Conservation (phyloP, 2,329 filamentous ascomycete species). For the Claviceps lovelessii region DNA sequence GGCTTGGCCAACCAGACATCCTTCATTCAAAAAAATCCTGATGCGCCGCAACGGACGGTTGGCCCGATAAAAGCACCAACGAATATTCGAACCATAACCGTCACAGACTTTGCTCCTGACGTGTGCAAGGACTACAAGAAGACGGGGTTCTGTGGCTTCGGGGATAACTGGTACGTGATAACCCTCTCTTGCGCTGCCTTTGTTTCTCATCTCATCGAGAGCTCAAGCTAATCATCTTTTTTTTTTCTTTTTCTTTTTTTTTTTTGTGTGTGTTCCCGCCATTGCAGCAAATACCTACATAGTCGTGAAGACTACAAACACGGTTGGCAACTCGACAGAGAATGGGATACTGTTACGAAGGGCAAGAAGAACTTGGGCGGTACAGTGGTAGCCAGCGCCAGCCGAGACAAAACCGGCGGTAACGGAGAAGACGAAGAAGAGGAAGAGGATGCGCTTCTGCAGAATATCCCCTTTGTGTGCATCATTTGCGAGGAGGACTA, state of each 20-base stretch:
- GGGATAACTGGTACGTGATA: conserved; percentile 26
- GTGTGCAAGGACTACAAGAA: conserved; percentile 92
- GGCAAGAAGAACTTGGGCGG: conserved; percentile 49
- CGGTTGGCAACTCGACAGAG: conserved; percentile 87
- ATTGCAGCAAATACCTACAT: conserved; percentile 52
- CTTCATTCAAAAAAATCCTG: conserved; percentile 69
- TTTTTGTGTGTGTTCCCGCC: background rate
- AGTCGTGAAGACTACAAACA: conserved; percentile 68
- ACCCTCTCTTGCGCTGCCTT: background rate
- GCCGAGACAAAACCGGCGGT: conserved; percentile 24
- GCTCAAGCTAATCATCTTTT: conserved; percentile 1
- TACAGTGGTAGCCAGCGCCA: conserved; percentile 46
- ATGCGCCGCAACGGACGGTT: conserved; percentile 54
- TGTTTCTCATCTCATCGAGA: background rate
- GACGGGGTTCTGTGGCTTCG: conserved; percentile 37
- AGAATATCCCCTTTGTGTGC: conserved; percentile 80
- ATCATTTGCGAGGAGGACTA: conserved; percentile 73
- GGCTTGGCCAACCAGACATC: conserved; percentile 57
- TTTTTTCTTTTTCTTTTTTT: background rate
- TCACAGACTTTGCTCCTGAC: conserved; percentile 82
- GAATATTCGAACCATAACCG: conserved; percentile 80
- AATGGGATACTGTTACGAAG: conserved; percentile 80
- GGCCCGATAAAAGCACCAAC: conserved; percentile 80
- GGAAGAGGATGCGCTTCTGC: conserved; percentile 51
- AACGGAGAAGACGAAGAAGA: conserved; percentile 40